Conservation (phyloP, 176 grass and related monocot species). For the Neostapfia colusana region DNA sequence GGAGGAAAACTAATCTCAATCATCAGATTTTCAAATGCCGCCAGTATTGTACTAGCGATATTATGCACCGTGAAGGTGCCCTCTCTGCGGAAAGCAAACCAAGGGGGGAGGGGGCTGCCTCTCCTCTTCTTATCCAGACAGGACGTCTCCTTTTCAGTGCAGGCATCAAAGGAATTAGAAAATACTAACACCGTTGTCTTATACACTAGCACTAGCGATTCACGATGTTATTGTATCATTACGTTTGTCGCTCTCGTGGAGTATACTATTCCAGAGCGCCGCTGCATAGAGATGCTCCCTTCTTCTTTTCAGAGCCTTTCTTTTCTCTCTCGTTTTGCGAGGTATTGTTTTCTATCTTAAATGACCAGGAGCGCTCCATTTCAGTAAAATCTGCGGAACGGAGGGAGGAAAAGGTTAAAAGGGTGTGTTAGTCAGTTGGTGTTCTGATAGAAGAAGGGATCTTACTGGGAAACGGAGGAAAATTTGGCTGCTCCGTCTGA, state of each 20-base stretch:
- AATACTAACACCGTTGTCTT: constrained; percentile 12
- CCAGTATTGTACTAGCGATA: too few relatives aligned
- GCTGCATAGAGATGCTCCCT: not conserved
- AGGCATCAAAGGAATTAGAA: constrained; percentile 28
- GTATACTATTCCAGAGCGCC: not conserved
- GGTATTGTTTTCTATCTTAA: not conserved
- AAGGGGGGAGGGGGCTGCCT: not conserved
- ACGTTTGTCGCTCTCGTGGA: not conserved
- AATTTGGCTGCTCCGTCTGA: too few relatives aligned
- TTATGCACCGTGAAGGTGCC: too few relatives aligned
- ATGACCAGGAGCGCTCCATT: constrained; percentile 20
- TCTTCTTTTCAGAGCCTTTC: not conserved
- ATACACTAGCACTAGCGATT: not conserved
- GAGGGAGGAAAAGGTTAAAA: too few relatives aligned
- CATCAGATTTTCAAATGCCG: too few relatives aligned
- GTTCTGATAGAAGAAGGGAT: not conserved
- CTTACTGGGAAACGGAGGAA: too few relatives aligned
- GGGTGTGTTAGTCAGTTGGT: not conserved
- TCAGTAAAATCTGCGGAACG: constrained; percentile 1
- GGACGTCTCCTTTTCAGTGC: constrained; percentile 15
- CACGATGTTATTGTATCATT: constrained; percentile 4
- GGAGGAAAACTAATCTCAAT: too few relatives aligned
- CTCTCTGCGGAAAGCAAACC: constrained; percentile 23
- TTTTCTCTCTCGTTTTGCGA: too few relatives aligned
- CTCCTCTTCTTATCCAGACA: constrained; percentile 21